phyloP scores from a whole-genome alignment of 1,284 basidiomycete genomes.

The Moniliella sp. region DNA sequence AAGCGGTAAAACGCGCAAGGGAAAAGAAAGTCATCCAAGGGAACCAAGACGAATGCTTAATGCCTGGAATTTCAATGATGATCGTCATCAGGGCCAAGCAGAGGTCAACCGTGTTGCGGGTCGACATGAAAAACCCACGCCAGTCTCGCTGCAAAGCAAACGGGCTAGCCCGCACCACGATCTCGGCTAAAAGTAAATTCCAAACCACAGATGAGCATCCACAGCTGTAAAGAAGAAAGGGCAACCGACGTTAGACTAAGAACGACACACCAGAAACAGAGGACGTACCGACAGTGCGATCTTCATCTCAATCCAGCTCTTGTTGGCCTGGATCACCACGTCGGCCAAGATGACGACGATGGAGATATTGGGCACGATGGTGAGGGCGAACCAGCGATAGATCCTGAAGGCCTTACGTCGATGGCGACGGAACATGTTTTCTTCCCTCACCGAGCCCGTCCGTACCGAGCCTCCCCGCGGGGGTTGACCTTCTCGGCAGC shows the following conservation, averaged over 20 bases:
- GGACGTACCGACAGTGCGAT: background rate
- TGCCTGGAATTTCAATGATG: conserved; percentile 65
- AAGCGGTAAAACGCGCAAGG: conserved; percentile 70
- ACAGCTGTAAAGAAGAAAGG: too few species aligned
- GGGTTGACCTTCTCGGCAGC: conserved; percentile 42
- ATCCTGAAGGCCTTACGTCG: too few species aligned
- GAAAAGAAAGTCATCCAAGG: conserved; percentile 82
- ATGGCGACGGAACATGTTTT: too few species aligned
- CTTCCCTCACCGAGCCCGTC: too few species aligned
- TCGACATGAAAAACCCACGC: conserved; percentile 49
- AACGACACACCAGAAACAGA: background rate
- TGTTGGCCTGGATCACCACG: too few species aligned
- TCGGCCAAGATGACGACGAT: conserved; percentile 44
- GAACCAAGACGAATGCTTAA: conserved; percentile 47
- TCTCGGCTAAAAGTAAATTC: too few species aligned
- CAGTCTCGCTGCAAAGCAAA: too few species aligned
- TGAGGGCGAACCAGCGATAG: conserved; percentile 61
- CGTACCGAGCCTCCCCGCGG: too few species aligned
- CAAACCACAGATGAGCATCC: too few species aligned
- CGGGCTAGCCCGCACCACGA: too few species aligned
- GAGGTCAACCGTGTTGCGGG: conserved; percentile 57
- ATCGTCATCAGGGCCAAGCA: conserved; percentile 57
- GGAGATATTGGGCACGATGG: conserved; percentile 64
- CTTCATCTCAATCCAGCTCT: too few species aligned
- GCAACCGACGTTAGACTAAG: background rate